Base-by-base conservation (phyloP, 1,284 basidiomycete species). In the Apiotrichum porosum region DNA sequence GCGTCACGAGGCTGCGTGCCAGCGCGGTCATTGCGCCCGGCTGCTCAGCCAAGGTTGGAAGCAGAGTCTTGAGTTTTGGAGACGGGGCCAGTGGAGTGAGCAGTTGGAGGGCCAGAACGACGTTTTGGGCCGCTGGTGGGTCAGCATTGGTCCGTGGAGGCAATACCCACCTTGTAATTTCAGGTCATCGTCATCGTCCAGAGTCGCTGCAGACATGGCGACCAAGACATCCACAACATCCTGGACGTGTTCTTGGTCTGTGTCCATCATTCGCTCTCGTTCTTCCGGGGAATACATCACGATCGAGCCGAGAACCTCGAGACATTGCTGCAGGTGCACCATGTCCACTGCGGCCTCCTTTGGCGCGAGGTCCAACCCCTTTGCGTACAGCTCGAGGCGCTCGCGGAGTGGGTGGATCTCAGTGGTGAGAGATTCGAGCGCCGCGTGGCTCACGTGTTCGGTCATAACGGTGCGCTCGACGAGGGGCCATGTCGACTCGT, bases 361-460 rank as follows among this genome's bases (percentile, higher is more conserved):
- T 3, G 53, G 45, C 13, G 51, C 5, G 2, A 55, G 42, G 14
- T 48, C 46, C 24, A 66, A 33, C 9, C 64, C 61, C 36, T 62
- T 68, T 33, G 58, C 52, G 38, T 51, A 58, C 31, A 65, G 40
- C 28, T 61, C 59, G 30, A 63, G 56, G 1, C 62, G 52, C 2
- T 48, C 32, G 3, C 23, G 31, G 2, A 65, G 30, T 2, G 38
- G 37, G 0, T 23, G 24, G 2, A 57, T 26, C 15, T 65, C 62
- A 5, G 23, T 14, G 12, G 13, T 22, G 6, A 63, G 40, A 13
- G 34, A 37, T 12, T 41, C 47, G 21, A 54, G 13, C 1, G 56
- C 44, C 2, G 38, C 23, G 6, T 32, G 4, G 3, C 51, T 30
- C 1, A 54, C 32, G 5, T 28, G 18, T 9, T 42, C 39, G 6